Evolutionary conservation across 1,284 basidiomycete genomes (phyloP), one percentile per base, ranked within the genome.

Genomic region (Microbotryum silenes-acaulis): DNA sequence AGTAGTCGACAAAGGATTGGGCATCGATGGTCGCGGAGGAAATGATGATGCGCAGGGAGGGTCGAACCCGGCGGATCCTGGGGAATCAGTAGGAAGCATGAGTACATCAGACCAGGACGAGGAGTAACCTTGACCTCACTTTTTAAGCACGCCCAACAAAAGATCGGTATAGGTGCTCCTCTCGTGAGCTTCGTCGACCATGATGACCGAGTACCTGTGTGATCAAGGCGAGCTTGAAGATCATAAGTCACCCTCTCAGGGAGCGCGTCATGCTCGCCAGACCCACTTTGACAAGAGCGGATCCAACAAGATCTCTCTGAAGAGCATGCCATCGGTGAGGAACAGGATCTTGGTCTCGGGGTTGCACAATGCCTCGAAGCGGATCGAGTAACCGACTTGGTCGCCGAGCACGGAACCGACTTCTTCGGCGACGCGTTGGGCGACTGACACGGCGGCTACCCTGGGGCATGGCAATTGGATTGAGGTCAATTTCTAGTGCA

Each of bases 21-120:
- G 91, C 94, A 74, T 97, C 93, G 23, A 97, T 83, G 1, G 94
- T 98, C 2, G 96, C 96, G 6, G 92, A 96, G 4, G 92, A 93
- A 42, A 98, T 85, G 50, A 98, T 86, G 27, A 98, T 79, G 25
- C 96, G 82, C 51, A 98, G 81, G 8, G 88, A 85, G 3, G 90
- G 89, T 50, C 94, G 82, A 74, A 94, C 93, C 59, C 85, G 82
- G 50, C 89, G 85, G 60, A 98, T 93, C 69, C 55, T 67, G 42
- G 45, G 7, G 47, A 25, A 14, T 12, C 6, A 31, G 29, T 29
- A 20, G 42, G 18, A 18, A 27, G 27, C 4, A 45, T 47, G 37
- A 51, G 21, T 23, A 51, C 21, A 45, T 25, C 56, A 54, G 29
- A 4, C 8, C 16, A 52, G 27, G 51, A 21, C 47, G 20, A 8